Evolutionary conservation across 2,329 filamentous ascomycete genomes (phyloP).

Genomic region (Aureobasidium musti): DNA sequence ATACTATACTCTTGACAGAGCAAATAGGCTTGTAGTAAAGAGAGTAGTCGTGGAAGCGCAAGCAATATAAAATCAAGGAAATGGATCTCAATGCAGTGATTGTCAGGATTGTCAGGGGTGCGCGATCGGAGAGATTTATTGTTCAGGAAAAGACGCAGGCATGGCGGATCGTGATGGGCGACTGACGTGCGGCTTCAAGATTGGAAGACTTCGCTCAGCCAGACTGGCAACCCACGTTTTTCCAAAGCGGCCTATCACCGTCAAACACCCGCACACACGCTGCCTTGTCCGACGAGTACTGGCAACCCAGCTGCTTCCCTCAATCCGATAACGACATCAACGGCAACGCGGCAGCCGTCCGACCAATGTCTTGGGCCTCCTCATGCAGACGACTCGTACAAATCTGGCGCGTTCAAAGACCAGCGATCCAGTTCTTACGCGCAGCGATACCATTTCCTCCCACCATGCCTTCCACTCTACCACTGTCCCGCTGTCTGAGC

Average conservation of each 20-base stretch:
- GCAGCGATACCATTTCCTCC: neutral
- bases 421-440: conserved; percentile 20
- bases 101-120: conserved; percentile 28
- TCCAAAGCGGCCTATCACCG: conserved; percentile 9
- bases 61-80: neutral
- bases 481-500: conserved; percentile 59
- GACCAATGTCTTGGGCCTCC: conserved; percentile 29
- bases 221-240: conserved; percentile 18
- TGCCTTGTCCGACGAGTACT: neutral
- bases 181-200: conserved; percentile 18
- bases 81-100: conserved; percentile 2
- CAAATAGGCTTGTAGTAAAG: neutral
- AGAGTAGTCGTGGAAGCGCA: neutral
- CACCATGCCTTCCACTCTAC: conserved; percentile 40
- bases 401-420: conserved; percentile 29
- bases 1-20: neutral
- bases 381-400: conserved; percentile 29
- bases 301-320: neutral
- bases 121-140: neutral
- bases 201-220: conserved; percentile 6
- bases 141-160: neutral
- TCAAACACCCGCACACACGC: conserved; percentile 10
- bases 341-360: conserved; percentile 24
- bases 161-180: neutral
- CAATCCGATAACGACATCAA: neutral